phyloP scores from a whole-genome alignment of 352 stramenopile species.

The Phytophthora citrophthora region DNA sequence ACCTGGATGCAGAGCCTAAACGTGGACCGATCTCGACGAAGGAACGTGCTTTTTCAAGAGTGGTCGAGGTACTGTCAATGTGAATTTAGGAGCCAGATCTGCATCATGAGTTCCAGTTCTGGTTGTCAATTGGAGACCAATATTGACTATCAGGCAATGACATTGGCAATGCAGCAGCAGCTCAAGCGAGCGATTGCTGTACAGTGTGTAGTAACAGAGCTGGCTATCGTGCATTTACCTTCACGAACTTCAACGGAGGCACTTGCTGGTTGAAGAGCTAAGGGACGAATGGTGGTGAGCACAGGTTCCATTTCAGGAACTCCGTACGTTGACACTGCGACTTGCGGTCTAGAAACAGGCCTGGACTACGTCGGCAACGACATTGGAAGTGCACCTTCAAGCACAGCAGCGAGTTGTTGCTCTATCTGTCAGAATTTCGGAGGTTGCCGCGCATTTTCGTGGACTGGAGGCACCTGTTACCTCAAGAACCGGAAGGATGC shows the following conservation, averaged over 20 bases:
- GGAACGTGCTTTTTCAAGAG: constrained; percentile 47
- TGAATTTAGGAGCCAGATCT: constrained; percentile 29
- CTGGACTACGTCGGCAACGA: constrained; percentile 40
- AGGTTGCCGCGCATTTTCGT: constrained; percentile 53
- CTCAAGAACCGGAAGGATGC: constrained; percentile 41
- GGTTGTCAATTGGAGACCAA: constrained; percentile 12
- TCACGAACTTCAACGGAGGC: constrained; percentile 28
- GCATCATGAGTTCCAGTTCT: constrained; percentile 12
- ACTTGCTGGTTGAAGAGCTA: constrained; percentile 43
- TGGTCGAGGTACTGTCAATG: constrained; percentile 23
- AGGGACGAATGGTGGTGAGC: constrained; percentile 25
- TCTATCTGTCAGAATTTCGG: constrained; percentile 26
- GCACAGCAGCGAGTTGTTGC: constrained; percentile 20
- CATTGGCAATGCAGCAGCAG: constrained; percentile 15
- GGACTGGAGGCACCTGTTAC: constrained; percentile 64
- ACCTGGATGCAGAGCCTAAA: constrained; percentile 43
- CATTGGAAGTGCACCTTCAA: constrained; percentile 23
- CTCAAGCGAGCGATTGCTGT: constrained; percentile 23
- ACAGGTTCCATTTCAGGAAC: constrained; percentile 19
- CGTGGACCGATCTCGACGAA: constrained; percentile 49
- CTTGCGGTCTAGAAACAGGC: constrained; percentile 34
- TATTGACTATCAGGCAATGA: constrained; percentile 29
- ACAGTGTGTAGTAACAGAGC: constrained; percentile 12
- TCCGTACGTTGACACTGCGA: constrained; percentile 10
- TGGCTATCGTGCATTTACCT: constrained; percentile 44